These are phyloP conservation scores for Fistulinella cinereoalba DNA, from an alignment of 1,284 basidiomycete genomes.

Conservation along the genomic window DNA sequence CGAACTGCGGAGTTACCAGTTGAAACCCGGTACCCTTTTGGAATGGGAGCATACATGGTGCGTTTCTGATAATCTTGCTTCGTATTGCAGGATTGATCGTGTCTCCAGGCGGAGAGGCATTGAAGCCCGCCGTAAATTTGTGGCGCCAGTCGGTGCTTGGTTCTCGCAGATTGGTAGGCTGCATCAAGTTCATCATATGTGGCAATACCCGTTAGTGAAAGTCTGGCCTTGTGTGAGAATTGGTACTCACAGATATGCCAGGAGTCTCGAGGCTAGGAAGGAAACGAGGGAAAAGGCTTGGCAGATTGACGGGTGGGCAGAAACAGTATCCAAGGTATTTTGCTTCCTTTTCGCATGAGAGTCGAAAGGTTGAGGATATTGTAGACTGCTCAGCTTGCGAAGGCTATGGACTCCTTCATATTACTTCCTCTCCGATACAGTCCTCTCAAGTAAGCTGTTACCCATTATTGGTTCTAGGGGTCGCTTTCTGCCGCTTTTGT, in stretches of 20 bases:
- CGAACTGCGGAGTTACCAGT: slow-evolving; percentile 83
- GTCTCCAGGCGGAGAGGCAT: slow-evolving; percentile 73
- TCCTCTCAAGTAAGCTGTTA: slow-evolving; percentile 62
- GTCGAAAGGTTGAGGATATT: slow-evolving; percentile 8
- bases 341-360: neutral
- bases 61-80: slow-evolving; percentile 16
- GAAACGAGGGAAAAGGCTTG: slow-evolving; percentile 85
- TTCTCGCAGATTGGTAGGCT: slow-evolving; percentile 89
- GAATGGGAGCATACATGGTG: slow-evolving; percentile 94
- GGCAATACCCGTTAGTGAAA: slow-evolving; percentile 82
- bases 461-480: neutral
- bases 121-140: slow-evolving; percentile 81
- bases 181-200: slow-evolving; percentile 90
- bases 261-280: slow-evolving; percentile 78
- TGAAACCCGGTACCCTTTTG: slow-evolving; percentile 80
- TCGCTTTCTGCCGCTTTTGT: too few species aligned
- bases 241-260: slow-evolving; percentile 32
- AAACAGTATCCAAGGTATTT: slow-evolving; percentile 85
- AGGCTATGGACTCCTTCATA: slow-evolving; percentile 76
- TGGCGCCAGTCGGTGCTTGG: slow-evolving; percentile 90
- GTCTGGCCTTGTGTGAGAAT: slow-evolving; percentile 4
- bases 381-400: slow-evolving; percentile 76
- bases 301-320: slow-evolving; percentile 90
- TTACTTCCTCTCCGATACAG: slow-evolving; percentile 74
- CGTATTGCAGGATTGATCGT: slow-evolving; percentile 6